Conservation (phyloP, 2,329 filamentous ascomycete species). For the Fusarium foetens region DNA sequence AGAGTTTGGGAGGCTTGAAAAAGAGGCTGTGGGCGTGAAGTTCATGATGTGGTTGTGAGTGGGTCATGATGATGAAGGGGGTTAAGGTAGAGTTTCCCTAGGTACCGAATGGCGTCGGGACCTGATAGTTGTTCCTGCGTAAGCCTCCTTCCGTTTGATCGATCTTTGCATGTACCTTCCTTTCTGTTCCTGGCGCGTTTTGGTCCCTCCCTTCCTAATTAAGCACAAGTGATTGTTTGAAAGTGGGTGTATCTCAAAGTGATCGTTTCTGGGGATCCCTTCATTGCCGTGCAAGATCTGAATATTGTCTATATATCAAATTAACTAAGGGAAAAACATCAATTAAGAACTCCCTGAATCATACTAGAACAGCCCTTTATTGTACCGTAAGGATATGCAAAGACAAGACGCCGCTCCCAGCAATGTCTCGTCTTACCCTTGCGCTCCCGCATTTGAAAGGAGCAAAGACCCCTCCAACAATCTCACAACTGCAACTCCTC, state of each 20-base stretch:
- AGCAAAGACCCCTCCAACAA: conserved; percentile 9
- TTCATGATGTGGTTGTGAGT: conserved; percentile 2
- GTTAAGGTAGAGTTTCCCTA: conserved; percentile 1
- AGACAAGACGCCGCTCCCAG: conserved; percentile 16
- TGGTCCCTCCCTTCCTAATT: neutral
- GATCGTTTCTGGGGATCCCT: neutral
- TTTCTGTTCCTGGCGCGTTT: conserved; percentile 5
- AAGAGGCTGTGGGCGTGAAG: neutral
- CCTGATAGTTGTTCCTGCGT: conserved; percentile 29
- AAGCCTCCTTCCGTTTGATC: conserved; percentile 28
- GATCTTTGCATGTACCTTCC: neutral
- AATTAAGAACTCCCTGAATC: neutral
- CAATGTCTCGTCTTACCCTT: conserved; percentile 25
- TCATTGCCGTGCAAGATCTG: neutral
- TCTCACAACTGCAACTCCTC: neutral
- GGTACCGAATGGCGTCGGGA: neutral
- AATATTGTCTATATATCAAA: conserved; percentile 8
- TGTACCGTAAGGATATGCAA: neutral
- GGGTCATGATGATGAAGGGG: conserved; percentile 2
- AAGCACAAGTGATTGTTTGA: neutral
- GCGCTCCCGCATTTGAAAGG: conserved; percentile 10
- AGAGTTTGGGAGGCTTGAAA: neutral
- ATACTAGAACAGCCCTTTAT: neutral
- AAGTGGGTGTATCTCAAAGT: neutral
- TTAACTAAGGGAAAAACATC: neutral